Evolutionary conservation across 805 yeast genomes (phyloP).

Genomic region (Lachancea nothofagi): DNA sequence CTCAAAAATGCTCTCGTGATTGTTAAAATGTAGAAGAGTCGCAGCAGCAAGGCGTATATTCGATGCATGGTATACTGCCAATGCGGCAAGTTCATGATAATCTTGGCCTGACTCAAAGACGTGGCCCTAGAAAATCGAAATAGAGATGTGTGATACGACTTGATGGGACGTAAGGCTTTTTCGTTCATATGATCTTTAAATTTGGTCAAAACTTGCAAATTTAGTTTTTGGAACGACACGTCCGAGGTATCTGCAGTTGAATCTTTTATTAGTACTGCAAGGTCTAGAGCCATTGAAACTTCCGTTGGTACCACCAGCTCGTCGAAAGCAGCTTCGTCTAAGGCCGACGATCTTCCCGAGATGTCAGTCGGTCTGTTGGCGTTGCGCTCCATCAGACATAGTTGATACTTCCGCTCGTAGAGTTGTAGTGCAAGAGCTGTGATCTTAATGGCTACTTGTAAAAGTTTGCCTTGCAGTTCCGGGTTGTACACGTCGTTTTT

Average conservation of each 20-base stretch:
- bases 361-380: conserved; percentile 29
- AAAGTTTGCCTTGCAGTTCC: conserved; percentile 25
- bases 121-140: conserved; percentile 20
- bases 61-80: conserved; percentile 43
- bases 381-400: conserved; percentile 29
- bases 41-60: conserved; percentile 34
- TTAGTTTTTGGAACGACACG: conserved; percentile 25
- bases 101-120: conserved; percentile 11
- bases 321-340: conserved; percentile 27
- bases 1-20: conserved; percentile 20
- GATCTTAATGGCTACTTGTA: conserved; percentile 21
- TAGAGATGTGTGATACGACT: conserved; percentile 25
- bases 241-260: conserved; percentile 23
- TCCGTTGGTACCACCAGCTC: conserved; percentile 34
- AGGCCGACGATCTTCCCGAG: conserved; percentile 24
- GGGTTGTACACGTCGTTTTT: conserved; percentile 22
- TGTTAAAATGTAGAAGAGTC: conserved; percentile 16
- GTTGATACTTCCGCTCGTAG: conserved; percentile 30
- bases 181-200: conserved; percentile 24
- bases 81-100: conserved; percentile 32
- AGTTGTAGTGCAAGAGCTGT: conserved; percentile 27
- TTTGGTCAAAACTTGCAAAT: conserved; percentile 26
- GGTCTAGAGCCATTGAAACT: conserved; percentile 23
- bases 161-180: conserved; percentile 21
- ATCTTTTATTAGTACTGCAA: conserved; percentile 33